Evolutionary conservation across 306 rosid species (phyloP), one percentile per base, ranked within the genome.

Genomic region (Cucumis sativus): DNA sequence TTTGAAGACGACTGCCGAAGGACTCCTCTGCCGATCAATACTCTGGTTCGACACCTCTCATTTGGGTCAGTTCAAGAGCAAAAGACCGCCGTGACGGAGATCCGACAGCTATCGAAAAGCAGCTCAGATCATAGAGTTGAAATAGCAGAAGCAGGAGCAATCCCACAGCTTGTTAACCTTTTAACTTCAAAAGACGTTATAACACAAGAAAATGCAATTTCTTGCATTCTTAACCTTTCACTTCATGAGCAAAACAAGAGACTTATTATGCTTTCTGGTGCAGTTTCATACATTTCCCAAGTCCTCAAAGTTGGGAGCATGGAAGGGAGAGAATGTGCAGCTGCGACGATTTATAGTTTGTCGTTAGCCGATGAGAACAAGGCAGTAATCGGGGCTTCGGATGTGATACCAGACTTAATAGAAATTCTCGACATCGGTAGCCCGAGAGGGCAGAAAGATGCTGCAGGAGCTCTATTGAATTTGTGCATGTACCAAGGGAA

Each of bases 301-400:
- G 91, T 95, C 75, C 96, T 92, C 58, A 86, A 95, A 79, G 80
- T 89, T 20, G 97, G 99, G 78, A 90, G 88, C 88, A 89, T 88
- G 90, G 97, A 92, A 84, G 97, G 91, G 0, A 88, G 91, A 82
- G 99, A 95, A 79, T 91, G 91, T 10, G 97, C 97, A 8, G 97
- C 99, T 11, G 99, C 97, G 14, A 92, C 99, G 35, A 86, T 95
- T 43, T 92, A 90, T 66, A 95, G 99, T 84, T 76, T 95, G 86
- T 90, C 99, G 6, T 91, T 95, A 80, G 97, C 91, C 0, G 99
- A 92, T 45, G 97, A 95, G 88, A 95, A 92, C 91, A 90, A 92
- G 77, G 90, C 90, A 67, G 89, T 95, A 68, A 92, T 95, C 6
- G 99, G 99, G 17, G 97, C 97, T 41, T 95, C 99, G 0, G 97